Conservation (phyloP, 805 yeast species). For the fission yeast (Schizosaccharomyces pombe) region DNA sequence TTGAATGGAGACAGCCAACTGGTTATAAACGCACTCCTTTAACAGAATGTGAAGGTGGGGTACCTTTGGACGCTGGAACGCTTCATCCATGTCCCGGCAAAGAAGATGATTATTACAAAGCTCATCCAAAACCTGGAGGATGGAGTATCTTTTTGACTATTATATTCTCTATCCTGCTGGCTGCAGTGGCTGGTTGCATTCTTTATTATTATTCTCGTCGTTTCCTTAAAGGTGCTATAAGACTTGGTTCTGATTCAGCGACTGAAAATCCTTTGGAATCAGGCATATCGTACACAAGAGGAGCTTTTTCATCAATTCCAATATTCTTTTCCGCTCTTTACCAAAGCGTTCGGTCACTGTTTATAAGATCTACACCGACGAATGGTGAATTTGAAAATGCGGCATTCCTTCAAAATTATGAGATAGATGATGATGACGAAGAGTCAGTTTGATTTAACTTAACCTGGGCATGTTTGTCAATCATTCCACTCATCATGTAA, state of each 20-base stretch:
- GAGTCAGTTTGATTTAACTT: neutral
- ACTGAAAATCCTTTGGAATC: slow-evolving; percentile 15
- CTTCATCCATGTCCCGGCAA: slow-evolving; percentile 76
- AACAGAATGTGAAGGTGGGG: slow-evolving; percentile 70
- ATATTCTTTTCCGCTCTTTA: neutral
- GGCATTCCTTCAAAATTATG: neutral
- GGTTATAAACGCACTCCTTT: slow-evolving; percentile 76
- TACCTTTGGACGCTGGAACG: slow-evolving; percentile 38
- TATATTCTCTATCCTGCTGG: slow-evolving; percentile 29
- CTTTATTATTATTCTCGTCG: slow-evolving; percentile 63
- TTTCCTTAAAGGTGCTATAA: slow-evolving; percentile 57
- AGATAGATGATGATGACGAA: neutral
- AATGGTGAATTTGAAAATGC: neutral
- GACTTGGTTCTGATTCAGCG: slow-evolving; percentile 34
- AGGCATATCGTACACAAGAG: neutral
- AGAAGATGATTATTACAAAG: slow-evolving; percentile 32
- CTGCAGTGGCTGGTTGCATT: slow-evolving; percentile 36
- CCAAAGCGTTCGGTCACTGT: neutral
- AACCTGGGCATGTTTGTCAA: too few relatives aligned
- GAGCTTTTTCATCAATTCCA: neutral
- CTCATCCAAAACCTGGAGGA: slow-evolving; percentile 34
- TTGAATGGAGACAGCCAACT: slow-evolving; percentile 67
- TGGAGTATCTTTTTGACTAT: slow-evolving; percentile 30
- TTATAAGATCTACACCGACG: neutral
- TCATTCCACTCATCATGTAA: too few relatives aligned